Percentiles rank a stretch among this genome's conserved stretches.
Evolutionary conservation across 768 basidiomycete genomes (phyloP).

Genomic region (Phylloporus arenicola): DNA sequence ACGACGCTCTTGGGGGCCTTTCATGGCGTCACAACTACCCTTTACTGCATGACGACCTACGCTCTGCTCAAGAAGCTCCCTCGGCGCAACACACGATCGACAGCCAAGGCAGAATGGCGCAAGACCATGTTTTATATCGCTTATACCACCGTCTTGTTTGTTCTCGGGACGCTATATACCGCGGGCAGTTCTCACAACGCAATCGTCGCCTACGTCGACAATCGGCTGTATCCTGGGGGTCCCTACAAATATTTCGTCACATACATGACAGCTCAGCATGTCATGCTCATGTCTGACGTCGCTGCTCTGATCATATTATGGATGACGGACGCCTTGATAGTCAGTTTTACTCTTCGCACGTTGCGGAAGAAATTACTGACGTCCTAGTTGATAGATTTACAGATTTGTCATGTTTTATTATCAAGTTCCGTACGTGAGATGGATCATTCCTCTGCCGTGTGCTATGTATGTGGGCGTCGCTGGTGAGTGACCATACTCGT

Average conservation of each 20-base stretch:
- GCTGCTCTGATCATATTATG: constrained; percentile 23
- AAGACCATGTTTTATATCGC: constrained; percentile 24
- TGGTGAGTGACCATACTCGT: constrained; percentile 8
- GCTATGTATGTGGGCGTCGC: constrained; percentile 22
- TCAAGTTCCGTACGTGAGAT: constrained; percentile 14
- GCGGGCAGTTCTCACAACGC: constrained; percentile 26
- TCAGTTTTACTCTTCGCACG: constrained; percentile 7
- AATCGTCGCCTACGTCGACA: constrained; percentile 26
- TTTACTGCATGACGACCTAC: constrained; percentile 18
- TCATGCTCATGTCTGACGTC: constrained; percentile 23
- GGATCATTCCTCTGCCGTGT: constrained; percentile 23
- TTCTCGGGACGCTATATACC: constrained; percentile 25
- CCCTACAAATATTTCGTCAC: constrained; percentile 20
- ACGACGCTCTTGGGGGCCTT: constrained; percentile 20
- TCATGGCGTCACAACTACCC: constrained; percentile 18
- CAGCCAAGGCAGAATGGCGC: constrained; percentile 3
- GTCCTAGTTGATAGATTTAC: constrained; percentile 9
- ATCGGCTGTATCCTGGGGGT: constrained; percentile 25
- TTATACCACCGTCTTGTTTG: constrained; percentile 26
- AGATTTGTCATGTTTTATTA: constrained; percentile 24
- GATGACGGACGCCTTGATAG: constrained; percentile 28
- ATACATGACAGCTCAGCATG: constrained; percentile 22
- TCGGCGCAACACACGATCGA: constrained; percentile 4
- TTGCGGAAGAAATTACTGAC: not conserved
- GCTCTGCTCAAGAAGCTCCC: constrained; percentile 18